Evolutionary conservation across 805 yeast species (phyloP).

Genomic region (Wickerhamiella siamensis): DNA sequence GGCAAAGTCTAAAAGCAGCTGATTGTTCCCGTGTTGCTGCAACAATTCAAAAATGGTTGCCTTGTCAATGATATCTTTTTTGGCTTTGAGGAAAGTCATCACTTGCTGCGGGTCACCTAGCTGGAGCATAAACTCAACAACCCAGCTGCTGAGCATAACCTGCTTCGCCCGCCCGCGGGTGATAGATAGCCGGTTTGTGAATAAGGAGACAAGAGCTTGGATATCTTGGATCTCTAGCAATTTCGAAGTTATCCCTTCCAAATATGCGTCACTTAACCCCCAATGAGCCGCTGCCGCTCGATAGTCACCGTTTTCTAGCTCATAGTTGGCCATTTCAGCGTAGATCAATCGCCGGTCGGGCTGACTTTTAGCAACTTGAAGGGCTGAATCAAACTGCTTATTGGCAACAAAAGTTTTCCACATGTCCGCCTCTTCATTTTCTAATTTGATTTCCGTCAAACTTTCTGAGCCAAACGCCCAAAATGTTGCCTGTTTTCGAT

Average conservation of each 20-base stretch:
- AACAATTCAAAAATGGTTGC: conserved; percentile 61
- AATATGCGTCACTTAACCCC: conserved; percentile 49
- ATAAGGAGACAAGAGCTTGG: conserved; percentile 27
- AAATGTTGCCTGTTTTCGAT: conserved; percentile 39
- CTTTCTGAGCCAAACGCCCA: conserved; percentile 57
- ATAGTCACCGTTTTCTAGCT: conserved; percentile 24
- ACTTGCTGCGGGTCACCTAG: conserved; percentile 23
- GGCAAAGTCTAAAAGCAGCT: conserved; percentile 54
- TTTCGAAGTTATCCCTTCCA: conserved; percentile 52
- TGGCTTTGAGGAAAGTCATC: conserved; percentile 36
- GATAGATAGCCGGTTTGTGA: conserved; percentile 12
- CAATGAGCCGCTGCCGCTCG: conserved; percentile 36
- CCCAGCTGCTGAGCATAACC: conserved; percentile 48
- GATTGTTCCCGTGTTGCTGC: conserved; percentile 46
- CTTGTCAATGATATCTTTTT: conserved; percentile 41
- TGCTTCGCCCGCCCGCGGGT: conserved; percentile 30
- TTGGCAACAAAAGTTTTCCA: conserved; percentile 52
- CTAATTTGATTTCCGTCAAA: conserved; percentile 54
- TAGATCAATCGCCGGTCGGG: conserved; percentile 34
- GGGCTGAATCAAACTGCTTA: conserved; percentile 50
- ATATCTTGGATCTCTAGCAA: conserved; percentile 33
- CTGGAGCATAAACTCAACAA: conserved; percentile 37
- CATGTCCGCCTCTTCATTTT: conserved; percentile 55
- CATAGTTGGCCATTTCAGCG: conserved; percentile 39
- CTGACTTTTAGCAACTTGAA: conserved; percentile 28